Percentiles rank a stretch among this genome's conserved stretches.
These are phyloP conservation scores for Helotiales sp. DNA, from an alignment of 2,329 filamentous ascomycete genomes.

Conservation along the genomic window DNA sequence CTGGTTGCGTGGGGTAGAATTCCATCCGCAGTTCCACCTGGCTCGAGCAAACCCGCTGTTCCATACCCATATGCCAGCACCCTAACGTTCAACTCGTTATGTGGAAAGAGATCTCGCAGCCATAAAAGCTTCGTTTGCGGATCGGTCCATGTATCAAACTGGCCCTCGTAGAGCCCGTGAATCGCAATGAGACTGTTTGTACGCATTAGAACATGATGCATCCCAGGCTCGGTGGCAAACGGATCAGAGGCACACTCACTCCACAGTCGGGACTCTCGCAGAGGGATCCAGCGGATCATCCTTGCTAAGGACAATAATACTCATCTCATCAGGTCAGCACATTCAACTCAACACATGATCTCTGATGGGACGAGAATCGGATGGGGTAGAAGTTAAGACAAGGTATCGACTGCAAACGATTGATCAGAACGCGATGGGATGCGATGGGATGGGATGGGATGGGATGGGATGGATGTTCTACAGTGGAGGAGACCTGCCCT, in stretches of 20 bases:
- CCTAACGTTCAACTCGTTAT: background rate
- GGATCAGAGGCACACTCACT: background rate
- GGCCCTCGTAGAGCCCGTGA: slow-evolving; percentile 6
- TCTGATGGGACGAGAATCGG: background rate
- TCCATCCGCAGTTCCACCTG: background rate
- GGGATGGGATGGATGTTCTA: too few species aligned
- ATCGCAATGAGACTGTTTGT: slow-evolving; percentile 1
- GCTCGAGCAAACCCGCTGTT: background rate
- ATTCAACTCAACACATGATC: background rate
- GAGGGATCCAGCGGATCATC: background rate
- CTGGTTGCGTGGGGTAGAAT: background rate
- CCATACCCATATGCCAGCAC: background rate
- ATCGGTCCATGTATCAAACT: slow-evolving; percentile 4
- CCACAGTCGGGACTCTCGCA: background rate
- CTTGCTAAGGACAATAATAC: background rate
- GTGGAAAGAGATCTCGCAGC: background rate
- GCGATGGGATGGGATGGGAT: too few species aligned
- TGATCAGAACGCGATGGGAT: background rate
- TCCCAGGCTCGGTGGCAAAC: background rate
- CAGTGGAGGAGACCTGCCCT: background rate
- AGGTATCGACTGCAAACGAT: background rate
- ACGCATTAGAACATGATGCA: slow-evolving; percentile 2
- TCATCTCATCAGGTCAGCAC: background rate
- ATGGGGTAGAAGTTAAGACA: background rate
- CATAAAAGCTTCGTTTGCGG: background rate